Evolutionary conservation across 257 asterid genomes (phyloP), one percentile per base, ranked within the genome.

Genomic region (Solanum etuberosum): DNA sequence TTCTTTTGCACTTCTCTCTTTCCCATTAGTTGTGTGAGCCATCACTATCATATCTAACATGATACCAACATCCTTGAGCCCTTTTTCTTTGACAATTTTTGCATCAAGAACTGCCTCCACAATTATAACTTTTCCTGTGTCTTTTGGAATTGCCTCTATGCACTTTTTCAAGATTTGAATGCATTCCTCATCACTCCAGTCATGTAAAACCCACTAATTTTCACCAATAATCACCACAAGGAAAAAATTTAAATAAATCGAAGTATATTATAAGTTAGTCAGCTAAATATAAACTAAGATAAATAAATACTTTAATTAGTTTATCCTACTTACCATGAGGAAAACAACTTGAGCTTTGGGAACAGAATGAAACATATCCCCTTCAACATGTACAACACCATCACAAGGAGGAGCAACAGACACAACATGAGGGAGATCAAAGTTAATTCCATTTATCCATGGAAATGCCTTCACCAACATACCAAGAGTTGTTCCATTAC

Each of bases 141-240:
- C 90, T 42, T 51, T 34, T 0, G 96, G 91, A 80, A 93, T 76
- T 0, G 93, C 92, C 59, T 94, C 93, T 34, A 87, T 76, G 37
- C 95, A 92, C 4, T 92, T 95, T 9, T 70, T 91, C 86, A 95
- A 40, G 85, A 95, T 93, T 9, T 40, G 70, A 71, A 93, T 88
- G 88, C 98, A 93, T 77, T 95, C 95, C 0, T 93, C 96, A 37
- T 95, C 98, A 40, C 94, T 88, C 97, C 98, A 95, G 43, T 95
- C 97, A 71, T 95, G 98, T n/a, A 95, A 77, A 32, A 93, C 94
- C 92, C 85, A 90, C 98, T 95, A n/a, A 1, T 83, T 12, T 63
- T 57, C 35, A 83, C 67, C 68, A 59, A 59, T 51, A 59, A 59
- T 51, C 23, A 51, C 23, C 48, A 1, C 61, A 51, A 51, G 61